Conservation (phyloP, 257 asterid genomes). For the Primulina tabacum region DNA sequence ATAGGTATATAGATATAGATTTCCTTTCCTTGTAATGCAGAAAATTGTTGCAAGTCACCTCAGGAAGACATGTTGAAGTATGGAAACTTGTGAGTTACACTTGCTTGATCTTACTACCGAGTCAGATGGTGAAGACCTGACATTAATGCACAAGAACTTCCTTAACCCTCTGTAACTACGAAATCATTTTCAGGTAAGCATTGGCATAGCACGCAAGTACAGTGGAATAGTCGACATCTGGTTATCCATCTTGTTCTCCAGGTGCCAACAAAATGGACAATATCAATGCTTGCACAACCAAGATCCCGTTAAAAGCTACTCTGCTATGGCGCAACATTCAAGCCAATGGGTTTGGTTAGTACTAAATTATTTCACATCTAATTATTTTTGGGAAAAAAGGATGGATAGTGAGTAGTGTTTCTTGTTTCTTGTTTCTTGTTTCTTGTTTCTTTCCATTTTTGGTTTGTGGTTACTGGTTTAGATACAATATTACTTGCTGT, state of each 20-base stretch:
- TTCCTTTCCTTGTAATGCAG: slow-evolving; percentile 37
- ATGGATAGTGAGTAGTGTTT: no score
- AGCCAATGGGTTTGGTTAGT: slow-evolving; percentile 49
- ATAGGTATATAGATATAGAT: no score
- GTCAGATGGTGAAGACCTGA: not conserved
- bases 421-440: no score
- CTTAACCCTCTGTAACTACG: not conserved
- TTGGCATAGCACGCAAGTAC: slow-evolving; percentile 69
- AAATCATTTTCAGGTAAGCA: slow-evolving; percentile 53
- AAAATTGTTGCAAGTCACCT: slow-evolving; percentile 38
- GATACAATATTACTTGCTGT: not conserved
- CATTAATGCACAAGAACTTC: not conserved
- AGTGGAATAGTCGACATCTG: slow-evolving; percentile 76
- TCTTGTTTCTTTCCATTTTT: not conserved
- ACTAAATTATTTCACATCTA: not conserved
- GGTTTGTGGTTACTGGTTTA: not conserved
- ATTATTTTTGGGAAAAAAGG: no score
- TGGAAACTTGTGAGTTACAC: slow-evolving; percentile 70
- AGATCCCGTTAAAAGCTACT: slow-evolving; percentile 57
- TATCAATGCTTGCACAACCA: slow-evolving; percentile 61
- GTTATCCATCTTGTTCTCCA: slow-evolving; percentile 52
- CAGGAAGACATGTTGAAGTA: slow-evolving; percentile 49
- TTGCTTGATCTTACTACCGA: not conserved
- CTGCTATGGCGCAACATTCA: slow-evolving; percentile 84
- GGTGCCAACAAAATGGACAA: slow-evolving; percentile 29